phyloP scores from a whole-genome alignment of 129 eudicot genomes.

The Ambrosia trifida region DNA sequence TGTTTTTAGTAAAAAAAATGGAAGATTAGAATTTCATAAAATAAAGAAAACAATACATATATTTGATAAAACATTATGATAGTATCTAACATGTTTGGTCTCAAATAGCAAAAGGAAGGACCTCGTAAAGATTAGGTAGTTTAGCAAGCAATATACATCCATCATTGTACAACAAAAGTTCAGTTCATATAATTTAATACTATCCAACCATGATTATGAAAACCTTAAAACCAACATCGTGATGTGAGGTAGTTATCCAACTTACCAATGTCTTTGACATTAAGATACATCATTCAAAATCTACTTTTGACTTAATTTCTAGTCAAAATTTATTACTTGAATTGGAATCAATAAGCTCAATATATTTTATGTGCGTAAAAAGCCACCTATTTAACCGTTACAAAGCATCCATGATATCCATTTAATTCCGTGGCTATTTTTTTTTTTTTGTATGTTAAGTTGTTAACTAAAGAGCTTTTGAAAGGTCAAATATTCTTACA shows the following conservation, averaged over 20 bases:
- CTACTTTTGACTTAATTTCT: slow-evolving; percentile 12
- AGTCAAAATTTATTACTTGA: background rate
- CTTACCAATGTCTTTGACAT: slow-evolving; percentile 20
- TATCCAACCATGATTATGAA: slow-evolving; percentile 26
- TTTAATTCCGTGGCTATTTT: too few relatives aligned
- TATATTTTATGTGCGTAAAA: background rate
- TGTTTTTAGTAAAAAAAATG: background rate
- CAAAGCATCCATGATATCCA: background rate
- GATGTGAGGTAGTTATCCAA: slow-evolving; percentile 15
- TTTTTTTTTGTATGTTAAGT: too few relatives aligned
- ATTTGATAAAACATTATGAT: slow-evolving; percentile 22
- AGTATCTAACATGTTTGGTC: slow-evolving; percentile 37
- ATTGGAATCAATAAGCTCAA: background rate
- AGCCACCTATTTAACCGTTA: too few relatives aligned
- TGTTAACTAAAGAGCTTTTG: too few relatives aligned
- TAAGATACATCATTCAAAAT: slow-evolving; percentile 22
- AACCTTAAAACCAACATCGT: slow-evolving; percentile 40
- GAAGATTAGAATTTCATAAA: background rate
- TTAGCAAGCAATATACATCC: slow-evolving; percentile 28
- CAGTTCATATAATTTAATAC: background rate
- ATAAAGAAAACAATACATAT: background rate
- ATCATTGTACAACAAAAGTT: background rate
- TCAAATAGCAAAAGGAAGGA: slow-evolving; percentile 26
- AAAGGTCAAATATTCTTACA: too few relatives aligned
- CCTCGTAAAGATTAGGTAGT: slow-evolving; percentile 25